Evolutionary conservation across 2,329 filamentous ascomycete species (phyloP).

Genomic region (Ilyonectria robusta): DNA sequence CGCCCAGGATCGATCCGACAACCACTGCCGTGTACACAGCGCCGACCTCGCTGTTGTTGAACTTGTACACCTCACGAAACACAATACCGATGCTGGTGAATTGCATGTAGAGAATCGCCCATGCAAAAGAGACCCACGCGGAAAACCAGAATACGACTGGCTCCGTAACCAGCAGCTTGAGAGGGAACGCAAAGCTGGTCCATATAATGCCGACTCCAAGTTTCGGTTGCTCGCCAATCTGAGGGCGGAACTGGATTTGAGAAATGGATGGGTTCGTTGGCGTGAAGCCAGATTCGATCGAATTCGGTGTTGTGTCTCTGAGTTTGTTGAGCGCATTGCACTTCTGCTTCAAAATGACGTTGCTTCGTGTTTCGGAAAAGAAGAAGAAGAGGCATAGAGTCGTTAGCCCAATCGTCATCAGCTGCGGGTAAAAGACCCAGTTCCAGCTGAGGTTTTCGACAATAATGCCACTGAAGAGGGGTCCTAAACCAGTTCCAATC

Average conservation of each 20-base stretch:
- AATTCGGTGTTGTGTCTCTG: slow-evolving; percentile 46
- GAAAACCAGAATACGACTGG: slow-evolving; percentile 77
- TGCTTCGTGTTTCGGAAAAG: slow-evolving; percentile 78
- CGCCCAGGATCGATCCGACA: slow-evolving; percentile 60
- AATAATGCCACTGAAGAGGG: slow-evolving; percentile 71
- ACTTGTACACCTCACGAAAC: slow-evolving; percentile 73
- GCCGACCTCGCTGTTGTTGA: slow-evolving; percentile 71
- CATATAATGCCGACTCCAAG: slow-evolving; percentile 45
- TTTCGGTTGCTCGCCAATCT: slow-evolving; percentile 28
- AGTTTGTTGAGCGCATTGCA: slow-evolving; percentile 68
- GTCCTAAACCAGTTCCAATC: slow-evolving; percentile 74
- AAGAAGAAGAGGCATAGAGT: slow-evolving; percentile 69
- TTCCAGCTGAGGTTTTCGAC: slow-evolving; percentile 71
- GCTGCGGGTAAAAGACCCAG: slow-evolving; percentile 79
- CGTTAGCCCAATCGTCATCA: slow-evolving; percentile 70
- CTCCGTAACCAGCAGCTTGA: slow-evolving; percentile 68
- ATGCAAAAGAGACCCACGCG: slow-evolving; percentile 79
- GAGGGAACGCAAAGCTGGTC: slow-evolving; percentile 50
- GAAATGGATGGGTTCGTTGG: not conserved
- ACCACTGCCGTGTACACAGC: slow-evolving; percentile 70
- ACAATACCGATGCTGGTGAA: slow-evolving; percentile 71
- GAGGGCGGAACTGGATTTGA: slow-evolving; percentile 25
- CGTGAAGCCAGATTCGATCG: not conserved
- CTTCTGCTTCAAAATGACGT: slow-evolving; percentile 74
- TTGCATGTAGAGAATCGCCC: slow-evolving; percentile 78